Evolutionary conservation across 1,284 basidiomycete genomes (phyloP).

Genomic region (Sanghuangporus weigelae): DNA sequence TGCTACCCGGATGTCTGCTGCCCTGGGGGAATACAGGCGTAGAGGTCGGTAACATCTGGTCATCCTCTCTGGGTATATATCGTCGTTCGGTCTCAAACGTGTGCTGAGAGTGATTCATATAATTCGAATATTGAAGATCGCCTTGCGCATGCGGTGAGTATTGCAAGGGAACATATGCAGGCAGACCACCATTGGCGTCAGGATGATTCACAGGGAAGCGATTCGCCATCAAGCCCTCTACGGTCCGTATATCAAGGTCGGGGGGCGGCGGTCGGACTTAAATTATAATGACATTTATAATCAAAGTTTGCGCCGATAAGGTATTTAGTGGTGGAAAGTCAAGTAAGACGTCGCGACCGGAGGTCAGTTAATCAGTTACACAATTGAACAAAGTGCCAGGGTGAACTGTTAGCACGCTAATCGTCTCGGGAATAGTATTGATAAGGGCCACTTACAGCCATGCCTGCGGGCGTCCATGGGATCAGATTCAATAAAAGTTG

Average conservation of each 20-base stretch:
- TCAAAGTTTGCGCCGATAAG: conserved; percentile 18
- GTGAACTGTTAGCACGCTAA: neutral
- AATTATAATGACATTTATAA: conserved; percentile 8
- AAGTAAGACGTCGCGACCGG: neutral
- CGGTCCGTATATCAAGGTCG: conserved; percentile 45
- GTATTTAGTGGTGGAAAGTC: conserved; percentile 19
- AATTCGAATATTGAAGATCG: neutral
- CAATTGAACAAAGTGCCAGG: neutral
- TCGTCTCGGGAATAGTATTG: conserved; percentile 3
- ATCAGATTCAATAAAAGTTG: conserved; percentile 36
- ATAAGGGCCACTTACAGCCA: conserved; percentile 29
- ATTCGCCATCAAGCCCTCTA: conserved; percentile 39
- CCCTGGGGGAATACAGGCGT: neutral
- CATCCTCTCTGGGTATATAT: conserved; percentile 9
- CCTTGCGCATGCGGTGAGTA: neutral
- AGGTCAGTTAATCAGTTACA: neutral
- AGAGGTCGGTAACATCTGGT: neutral
- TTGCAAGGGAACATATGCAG: neutral
- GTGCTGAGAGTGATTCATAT: conserved; percentile 3
- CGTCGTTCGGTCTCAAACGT: conserved; percentile 12
- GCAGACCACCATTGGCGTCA: neutral
- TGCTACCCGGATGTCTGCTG: conserved; percentile 3
- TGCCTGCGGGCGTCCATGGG: conserved; percentile 40
- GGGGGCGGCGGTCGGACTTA: conserved; percentile 20
- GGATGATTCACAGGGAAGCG: conserved; percentile 35